These are phyloP conservation scores for Ophiocytium majus DNA, from an alignment of 352 stramenopile species.

Conservation along the genomic window DNA sequence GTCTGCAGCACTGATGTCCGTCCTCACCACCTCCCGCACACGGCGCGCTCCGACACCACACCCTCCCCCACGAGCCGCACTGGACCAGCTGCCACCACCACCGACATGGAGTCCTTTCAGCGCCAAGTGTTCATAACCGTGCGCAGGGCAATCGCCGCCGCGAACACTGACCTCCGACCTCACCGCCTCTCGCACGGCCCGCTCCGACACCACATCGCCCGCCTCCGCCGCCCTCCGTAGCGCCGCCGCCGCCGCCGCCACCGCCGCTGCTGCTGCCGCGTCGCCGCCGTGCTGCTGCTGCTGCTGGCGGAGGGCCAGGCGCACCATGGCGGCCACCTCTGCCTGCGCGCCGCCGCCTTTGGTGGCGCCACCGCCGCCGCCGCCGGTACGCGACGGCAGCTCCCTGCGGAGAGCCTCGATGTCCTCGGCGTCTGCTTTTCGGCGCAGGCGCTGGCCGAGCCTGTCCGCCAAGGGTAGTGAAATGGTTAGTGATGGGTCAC, in stretches of 20 bases:
- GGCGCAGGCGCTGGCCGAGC: not conserved
- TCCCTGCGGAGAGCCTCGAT: not conserved
- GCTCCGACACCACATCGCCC: not conserved
- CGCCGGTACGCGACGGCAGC: not conserved
- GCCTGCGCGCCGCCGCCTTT: not conserved
- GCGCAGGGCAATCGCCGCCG: not conserved
- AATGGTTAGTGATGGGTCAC: no score
- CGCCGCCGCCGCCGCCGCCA: not conserved
- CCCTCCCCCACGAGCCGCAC: no score
- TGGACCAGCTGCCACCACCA: no score
- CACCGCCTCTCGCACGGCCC: not conserved
- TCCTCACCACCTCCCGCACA: no score
- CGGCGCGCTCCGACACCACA: no score
- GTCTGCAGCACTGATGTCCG: no score
- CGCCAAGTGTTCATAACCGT: no score
- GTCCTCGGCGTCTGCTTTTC: constrained; percentile 5
- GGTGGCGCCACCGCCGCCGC: not conserved
- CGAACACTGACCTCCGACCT: not conserved
- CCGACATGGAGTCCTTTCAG: no score
- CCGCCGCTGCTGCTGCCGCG: not conserved
- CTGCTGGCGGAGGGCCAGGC: not conserved
- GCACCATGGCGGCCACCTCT: constrained; percentile 13
- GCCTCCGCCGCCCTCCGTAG: not conserved
- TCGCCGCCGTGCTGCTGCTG: not conserved
- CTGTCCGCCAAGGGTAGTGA: no score